These are phyloP conservation scores for Globisporangium nunn DNA, from an alignment of 352 stramenopile species.

Conservation along the genomic window DNA sequence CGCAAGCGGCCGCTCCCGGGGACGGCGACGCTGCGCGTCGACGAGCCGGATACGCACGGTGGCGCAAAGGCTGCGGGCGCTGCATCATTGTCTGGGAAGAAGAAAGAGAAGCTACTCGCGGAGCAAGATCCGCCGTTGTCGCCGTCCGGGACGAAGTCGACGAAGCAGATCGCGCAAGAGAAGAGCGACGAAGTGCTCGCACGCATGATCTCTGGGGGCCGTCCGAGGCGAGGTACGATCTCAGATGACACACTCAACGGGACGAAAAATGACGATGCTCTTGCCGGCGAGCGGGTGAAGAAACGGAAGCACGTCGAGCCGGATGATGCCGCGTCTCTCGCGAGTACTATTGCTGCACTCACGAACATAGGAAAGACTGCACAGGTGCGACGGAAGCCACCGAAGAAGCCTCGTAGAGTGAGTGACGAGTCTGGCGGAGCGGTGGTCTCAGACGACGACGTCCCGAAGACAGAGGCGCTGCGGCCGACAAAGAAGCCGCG, in stretches of 20 bases:
- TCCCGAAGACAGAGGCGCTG: not conserved
- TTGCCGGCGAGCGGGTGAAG: not conserved
- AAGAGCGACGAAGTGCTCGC: not conserved
- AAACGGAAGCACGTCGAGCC: slow-evolving; percentile 6
- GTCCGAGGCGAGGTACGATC: not conserved
- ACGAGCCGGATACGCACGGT: not conserved
- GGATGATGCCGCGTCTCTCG: not conserved
- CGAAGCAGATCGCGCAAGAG: slow-evolving; percentile 3
- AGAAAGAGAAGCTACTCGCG: not conserved
- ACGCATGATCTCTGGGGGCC: not conserved
- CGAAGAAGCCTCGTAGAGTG: slow-evolving; percentile 1
- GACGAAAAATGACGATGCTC: not conserved
- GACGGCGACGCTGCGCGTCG: not conserved
- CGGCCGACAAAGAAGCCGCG: not conserved
- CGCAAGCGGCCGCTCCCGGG: slow-evolving; percentile 12
- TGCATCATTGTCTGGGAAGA: not conserved
- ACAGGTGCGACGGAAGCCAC: not conserved
- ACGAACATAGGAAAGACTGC: not conserved
- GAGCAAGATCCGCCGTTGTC: too few species aligned
- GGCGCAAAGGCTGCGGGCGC: not conserved
- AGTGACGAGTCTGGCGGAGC: not conserved
- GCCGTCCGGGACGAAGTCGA: not conserved
- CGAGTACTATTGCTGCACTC: not conserved
- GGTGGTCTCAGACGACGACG: not conserved
- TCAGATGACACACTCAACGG: slow-evolving; percentile 2